Base-by-base conservation (phyloP, 148 eudicot genomes). In the Vaccinium corymbosum region DNA sequence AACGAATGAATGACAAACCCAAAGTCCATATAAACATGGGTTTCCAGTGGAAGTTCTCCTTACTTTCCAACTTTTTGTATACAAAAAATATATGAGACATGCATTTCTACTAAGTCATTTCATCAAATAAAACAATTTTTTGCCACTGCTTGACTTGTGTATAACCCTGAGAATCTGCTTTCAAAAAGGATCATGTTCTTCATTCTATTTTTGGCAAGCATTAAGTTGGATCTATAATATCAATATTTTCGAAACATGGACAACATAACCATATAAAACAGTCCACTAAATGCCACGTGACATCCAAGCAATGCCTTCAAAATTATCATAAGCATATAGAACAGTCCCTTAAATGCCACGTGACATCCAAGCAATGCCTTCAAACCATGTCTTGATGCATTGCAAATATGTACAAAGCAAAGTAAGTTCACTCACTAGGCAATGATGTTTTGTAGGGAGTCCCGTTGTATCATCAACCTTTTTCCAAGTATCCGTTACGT, bases 401-500 rank as follows among this genome's bases (percentile, higher is more conserved):
- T 1, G 6, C 7, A 46, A 77, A 32, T 48, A 15, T 82, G 13
- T 22, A 80, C n/a, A 27, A 27, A 7, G 52, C 53, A 76, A 51
- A 42, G 10, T 13, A 50, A 73, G 10, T 22, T 22, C 22, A 74
- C 85, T 92, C 59, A 93, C 98, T 92, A 22, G 59, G 88, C 98
- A 95, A 46, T 85, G 27, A 83, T 93, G 98, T 22, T 56, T 81
- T 38, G 80, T 70, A 42, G 72, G 55, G 8, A 73, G 48, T 64
- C 81, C 89, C 4, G 72, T 80, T 16, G 90, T 78, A 72, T 81
- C 85, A 50, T 86, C 85, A 17, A 87, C 84, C 62, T 76, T 85
- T 80, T 83, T 90, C 93, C 90, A 91, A 52, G 82, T 85, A 86
- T 94, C 99, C 15, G 97, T 93, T 20, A 96, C 90, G 76, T 96